phyloP scores from a whole-genome alignment of 768 basidiomycete species.

The Postia placenta region DNA sequence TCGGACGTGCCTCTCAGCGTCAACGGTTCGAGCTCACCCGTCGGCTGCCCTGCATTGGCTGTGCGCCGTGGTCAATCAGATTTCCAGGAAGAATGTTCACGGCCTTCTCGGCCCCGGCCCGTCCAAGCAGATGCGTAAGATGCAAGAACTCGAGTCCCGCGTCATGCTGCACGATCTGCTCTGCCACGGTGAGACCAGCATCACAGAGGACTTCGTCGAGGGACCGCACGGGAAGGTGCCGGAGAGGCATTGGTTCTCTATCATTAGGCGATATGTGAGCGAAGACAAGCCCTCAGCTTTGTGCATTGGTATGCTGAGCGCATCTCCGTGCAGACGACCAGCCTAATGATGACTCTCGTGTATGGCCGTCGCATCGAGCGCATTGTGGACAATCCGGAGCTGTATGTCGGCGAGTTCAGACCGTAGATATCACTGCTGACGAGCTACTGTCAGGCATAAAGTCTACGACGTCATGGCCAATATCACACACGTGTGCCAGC shows the following conservation, averaged over 20 bases:
- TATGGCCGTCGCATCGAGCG: neutral
- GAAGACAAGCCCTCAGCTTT: neutral
- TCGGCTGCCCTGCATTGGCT: no score
- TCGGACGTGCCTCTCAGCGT: no score
- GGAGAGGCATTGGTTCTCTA: no score
- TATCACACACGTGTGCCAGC: no score
- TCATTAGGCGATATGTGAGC: conserved; percentile 25
- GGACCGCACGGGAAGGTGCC: no score
- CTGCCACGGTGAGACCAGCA: conserved; percentile 24
- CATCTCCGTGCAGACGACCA: neutral
- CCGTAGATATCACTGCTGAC: neutral
- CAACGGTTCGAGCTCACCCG: no score
- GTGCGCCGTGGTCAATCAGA: no score
- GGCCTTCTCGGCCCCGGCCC: conserved; percentile 19
- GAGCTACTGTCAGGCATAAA: conserved; percentile 11
- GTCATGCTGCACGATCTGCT: conserved; percentile 21
- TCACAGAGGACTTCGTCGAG: no score
- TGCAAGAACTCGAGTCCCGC: no score
- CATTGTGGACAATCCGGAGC: neutral
- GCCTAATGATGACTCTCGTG: no score
- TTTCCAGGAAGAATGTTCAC: conserved; percentile 19
- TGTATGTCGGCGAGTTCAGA: neutral
- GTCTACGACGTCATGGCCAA: conserved; percentile 22
- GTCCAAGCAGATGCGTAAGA: no score
- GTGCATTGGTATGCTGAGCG: neutral